Base-by-base conservation (phyloP, 805 yeast species). In the Myxozyma mucilagina region DNA sequence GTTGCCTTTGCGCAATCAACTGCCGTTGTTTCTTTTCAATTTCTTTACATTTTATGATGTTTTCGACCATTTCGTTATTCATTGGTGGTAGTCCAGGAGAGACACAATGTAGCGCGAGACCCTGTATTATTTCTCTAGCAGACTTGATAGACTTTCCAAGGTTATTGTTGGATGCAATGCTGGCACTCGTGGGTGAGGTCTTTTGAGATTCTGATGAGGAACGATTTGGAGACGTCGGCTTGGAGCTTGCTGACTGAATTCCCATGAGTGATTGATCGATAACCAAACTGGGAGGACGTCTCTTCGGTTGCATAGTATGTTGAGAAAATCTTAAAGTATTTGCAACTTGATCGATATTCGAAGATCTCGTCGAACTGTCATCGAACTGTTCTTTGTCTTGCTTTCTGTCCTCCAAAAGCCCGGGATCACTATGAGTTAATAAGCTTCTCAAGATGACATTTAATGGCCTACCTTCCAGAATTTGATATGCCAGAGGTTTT, bases 21-120 rank as follows among this genome's bases (percentile, higher is more conserved):
- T 60, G 61, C 36, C 71, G 68, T 61, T 71, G 73, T 57, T 69
- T 67, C 39, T 63, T 66, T 56, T 70, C 73, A 29, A 71, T 69
- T 20, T 65, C 61, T 48, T 60, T 60, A 50, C 71, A 66, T 35
- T 60, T 39, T 35, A 65, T 39, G 36, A 70, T 59, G n/a, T 70
- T 71, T 38, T 68, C 72, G 18, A 61, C 34, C 52, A 56, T 62
- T 53, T 61, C 63, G 41, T 58, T 54, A 56, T 60, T 57, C 60
- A 64, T 65, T n/a, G 68, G 61, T 20, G 73, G 69, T 44, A 71
- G 53, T 11, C 68, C 69, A 5, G 73, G 73, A 10, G 72, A 69
- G 35, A 71, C 71, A 53, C 74, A 71, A 49, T 71, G 73, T 38
- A 71, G 54, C 20, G 73, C 73, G 29, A 71, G 67, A 39, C 68